Evolutionary conservation across 192 early-diverging fungal species (phyloP), one percentile per base, ranked within the genome.

Genomic region (Thamnidium elegans): DNA sequence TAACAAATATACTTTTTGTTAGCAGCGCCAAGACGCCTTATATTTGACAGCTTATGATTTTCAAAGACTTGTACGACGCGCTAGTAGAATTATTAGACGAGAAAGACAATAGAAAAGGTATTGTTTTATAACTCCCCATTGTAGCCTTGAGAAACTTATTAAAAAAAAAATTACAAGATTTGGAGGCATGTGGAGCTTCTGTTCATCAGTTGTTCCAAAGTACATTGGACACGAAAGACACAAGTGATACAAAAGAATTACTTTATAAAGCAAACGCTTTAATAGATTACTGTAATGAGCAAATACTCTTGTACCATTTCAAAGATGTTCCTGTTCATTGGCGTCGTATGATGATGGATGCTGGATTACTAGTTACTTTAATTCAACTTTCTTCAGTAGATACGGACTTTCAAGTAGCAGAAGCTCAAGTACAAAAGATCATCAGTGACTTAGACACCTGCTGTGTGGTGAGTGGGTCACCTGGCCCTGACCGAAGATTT

Each of bases 401-500:
- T n/a, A 39, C 36, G 36, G 36, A 39, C 36, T 39, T 39, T 7
- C 43, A 63, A 23, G 42, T 46, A 23, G 32, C 62, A 7, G 68
- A 63, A 43, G 53, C 50, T 53, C 15, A 72, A 36, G 21, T 59
- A 14, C 58, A 59, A 13, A 26, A 15, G 13, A 68, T 82, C 1
- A 73, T 87, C 39, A 64, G 50, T 20, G 51, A 61, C 17, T 71
- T 86, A 11, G 87, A 89, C 36, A 76, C 73, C 34, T 79, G 83
- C 0, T 58, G 86, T 7, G 58, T 89, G 3, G 78, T 88, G 69
- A 67, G 85, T 5, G 86, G 86, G 10, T 78, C 79, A n/a, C 71
- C 81, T 1, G 78, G 76, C 7, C 30, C 58, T 9, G 20, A 48
- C 20, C 63, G 69, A 13, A 68, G 71, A 7, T 20, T 42, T 39